phyloP scores from a whole-genome alignment of 805 yeast species.

The Komagataella mondaviorum region DNA sequence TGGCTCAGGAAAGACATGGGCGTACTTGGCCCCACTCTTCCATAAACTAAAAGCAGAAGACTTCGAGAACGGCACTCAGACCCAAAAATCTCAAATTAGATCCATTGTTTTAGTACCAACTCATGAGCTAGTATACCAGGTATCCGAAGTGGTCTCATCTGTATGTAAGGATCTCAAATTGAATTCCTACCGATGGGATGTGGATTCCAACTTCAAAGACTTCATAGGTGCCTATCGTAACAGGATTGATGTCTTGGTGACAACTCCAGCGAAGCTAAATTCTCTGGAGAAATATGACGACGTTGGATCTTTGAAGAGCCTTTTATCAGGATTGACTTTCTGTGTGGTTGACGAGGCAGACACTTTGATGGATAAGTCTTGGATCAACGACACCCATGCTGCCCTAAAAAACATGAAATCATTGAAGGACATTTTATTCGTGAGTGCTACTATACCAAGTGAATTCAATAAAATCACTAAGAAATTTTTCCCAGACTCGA shows the following conservation, averaged over 20 bases:
- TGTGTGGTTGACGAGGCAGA: constrained; percentile 91
- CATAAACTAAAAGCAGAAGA: constrained; percentile 55
- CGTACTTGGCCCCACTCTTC: constrained; percentile 68
- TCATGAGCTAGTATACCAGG: constrained; percentile 78
- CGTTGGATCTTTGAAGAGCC: constrained; percentile 18
- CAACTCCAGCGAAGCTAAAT: constrained; percentile 69
- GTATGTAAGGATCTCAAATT: constrained; percentile 23
- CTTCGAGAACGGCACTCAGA: constrained; percentile 21
- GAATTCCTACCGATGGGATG: constrained; percentile 46
- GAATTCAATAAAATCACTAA: constrained; percentile 53
- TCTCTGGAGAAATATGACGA: constrained; percentile 18
- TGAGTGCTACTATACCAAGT: constrained; percentile 84
- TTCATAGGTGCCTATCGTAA: constrained; percentile 31
- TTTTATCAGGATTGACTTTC: constrained; percentile 33
- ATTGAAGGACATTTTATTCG: constrained; percentile 53
- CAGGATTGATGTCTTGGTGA: constrained; percentile 66
- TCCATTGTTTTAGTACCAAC: constrained; percentile 81
- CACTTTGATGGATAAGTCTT: constrained; percentile 74
- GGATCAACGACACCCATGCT: constrained; percentile 49
- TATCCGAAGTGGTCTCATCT: constrained; percentile 29
- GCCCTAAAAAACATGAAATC: constrained; percentile 35
- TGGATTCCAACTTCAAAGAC: constrained; percentile 38
- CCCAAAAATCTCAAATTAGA: constrained; percentile 34
- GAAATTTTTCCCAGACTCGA: constrained; percentile 48
- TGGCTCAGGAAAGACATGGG: constrained; percentile 94